Evolutionary conservation across 306 rosid species (phyloP), one percentile per base, ranked within the genome.

Genomic region (Cicer yamashitae): DNA sequence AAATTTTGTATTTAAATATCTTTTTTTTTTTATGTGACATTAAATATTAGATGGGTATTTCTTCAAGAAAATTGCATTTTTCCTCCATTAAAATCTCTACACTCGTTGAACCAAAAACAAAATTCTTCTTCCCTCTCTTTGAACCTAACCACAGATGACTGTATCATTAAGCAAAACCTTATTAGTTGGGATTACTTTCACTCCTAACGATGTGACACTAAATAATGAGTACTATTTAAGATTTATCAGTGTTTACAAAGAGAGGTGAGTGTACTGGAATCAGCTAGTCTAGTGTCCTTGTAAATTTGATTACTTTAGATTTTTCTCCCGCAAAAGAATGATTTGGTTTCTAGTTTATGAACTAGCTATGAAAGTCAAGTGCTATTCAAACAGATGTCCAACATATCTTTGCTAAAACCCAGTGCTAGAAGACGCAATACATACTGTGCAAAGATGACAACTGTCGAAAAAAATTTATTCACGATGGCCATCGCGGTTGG

Each of bases 391-490:
- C 71, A 61, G 10, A 11, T 6, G 63, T 30, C 12, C 69, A 45
- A 59, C 58, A 25, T 45, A 44, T 75, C 22, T 25, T 45, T 5
- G 56, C 10, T 13, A 5, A 38, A 37, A 25, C 41, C 14, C 40
- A 13, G 22, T 62, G 78, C 70, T 41, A 18, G 10, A 79, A 63
- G 67, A 52, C 34, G 43, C 7, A 12, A 15, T 34, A 48, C 67
- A 66, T 18, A 34, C 18, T 46, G 34, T 50, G 58, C 1, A 59
- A 59, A 67, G 59, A 58, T 67, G 68, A 50, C 78, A 76, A 69
- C 64, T 56, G 70, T 72, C 50, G 9, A 25, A 54, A 10, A 73
- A 43, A 65, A 53, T 80, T 25, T 61, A 39, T 38, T 76, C 56
- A 20, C 52, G 67, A 64, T 63, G 57, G 40, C 46, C 15, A 38